Evolutionary conservation across 352 stramenopile species (phyloP).

Genomic region (Hyaloperonospora brassicae): DNA sequence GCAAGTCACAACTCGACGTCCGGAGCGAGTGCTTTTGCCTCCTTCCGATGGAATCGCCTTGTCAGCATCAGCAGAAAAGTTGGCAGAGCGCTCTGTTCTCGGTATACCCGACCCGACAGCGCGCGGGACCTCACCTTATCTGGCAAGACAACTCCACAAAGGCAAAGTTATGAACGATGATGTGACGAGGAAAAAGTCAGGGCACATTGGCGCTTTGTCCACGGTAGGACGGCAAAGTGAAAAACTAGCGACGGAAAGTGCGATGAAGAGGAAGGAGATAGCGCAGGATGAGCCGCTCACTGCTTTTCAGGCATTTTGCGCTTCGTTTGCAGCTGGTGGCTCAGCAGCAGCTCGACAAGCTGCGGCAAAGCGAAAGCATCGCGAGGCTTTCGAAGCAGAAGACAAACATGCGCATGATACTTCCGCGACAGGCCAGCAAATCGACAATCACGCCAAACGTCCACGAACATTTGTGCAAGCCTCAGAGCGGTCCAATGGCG

Average conservation of each 20-base stretch:
- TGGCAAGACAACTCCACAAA: constrained; percentile 4
- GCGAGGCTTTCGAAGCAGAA: constrained; percentile 23
- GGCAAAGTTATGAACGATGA: not conserved
- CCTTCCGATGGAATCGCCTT: not conserved
- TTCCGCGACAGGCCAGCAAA: constrained; percentile 1
- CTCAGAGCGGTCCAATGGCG: not conserved
- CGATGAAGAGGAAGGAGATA: constrained; percentile 12
- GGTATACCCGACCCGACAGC: not conserved
- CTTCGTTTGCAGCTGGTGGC: constrained; percentile 24
- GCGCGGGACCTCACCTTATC: not conserved
- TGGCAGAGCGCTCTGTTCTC: not conserved
- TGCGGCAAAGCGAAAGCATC: constrained; percentile 20
- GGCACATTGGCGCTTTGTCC: not conserved
- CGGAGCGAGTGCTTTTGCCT: not conserved
- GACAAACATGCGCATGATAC: constrained; percentile 3
- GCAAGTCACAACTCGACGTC: constrained; percentile 1
- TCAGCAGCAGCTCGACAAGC: constrained; percentile 17
- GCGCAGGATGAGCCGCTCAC: constrained; percentile 5
- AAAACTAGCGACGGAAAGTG: constrained; percentile 1
- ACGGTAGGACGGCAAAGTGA: constrained; percentile 3
- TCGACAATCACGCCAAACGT: constrained; percentile 10
- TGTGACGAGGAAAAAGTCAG: constrained; percentile 2
- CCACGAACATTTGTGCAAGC: constrained; percentile 5
- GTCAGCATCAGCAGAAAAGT: constrained; percentile 1
- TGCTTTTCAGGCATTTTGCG: constrained; percentile 29